Evolutionary conservation across 805 yeast genomes (phyloP).

Genomic region (Ogataea naganishii): DNA sequence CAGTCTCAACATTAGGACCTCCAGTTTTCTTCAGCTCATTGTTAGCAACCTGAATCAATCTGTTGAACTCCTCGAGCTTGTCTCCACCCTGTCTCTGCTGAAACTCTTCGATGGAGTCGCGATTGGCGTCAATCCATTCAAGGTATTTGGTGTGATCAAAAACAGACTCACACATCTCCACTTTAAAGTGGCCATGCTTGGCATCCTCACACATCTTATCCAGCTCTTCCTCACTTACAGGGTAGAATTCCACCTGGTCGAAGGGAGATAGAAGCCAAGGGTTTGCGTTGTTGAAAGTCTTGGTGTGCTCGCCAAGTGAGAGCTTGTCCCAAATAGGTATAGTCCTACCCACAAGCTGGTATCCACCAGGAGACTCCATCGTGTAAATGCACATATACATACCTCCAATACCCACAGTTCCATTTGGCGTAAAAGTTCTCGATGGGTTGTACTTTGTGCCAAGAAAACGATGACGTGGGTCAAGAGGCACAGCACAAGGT

Average conservation of each 20-base stretch:
- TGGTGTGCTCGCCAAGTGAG: slow-evolving; percentile 57
- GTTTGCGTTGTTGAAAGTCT: slow-evolving; percentile 32
- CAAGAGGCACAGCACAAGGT: slow-evolving; percentile 97
- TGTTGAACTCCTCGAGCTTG: slow-evolving; percentile 77
- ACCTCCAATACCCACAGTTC: slow-evolving; percentile 97
- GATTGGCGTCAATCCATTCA: slow-evolving; percentile 68
- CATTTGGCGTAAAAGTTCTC: slow-evolving; percentile 92
- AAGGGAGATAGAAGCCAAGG: slow-evolving; percentile 93
- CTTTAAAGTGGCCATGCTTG: slow-evolving; percentile 70
- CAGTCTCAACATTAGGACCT: slow-evolving; percentile 34
- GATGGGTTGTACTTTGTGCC: slow-evolving; percentile 96
- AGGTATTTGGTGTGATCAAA: slow-evolving; percentile 78
- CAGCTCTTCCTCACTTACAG: slow-evolving; percentile 78
- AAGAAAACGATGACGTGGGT: slow-evolving; percentile 87
- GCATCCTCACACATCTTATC: slow-evolving; percentile 65
- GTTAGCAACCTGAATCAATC: slow-evolving; percentile 73
- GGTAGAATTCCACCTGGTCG: slow-evolving; percentile 92
- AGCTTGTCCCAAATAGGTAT: slow-evolving; percentile 97
- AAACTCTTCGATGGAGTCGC: slow-evolving; percentile 63
- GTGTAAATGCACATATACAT: slow-evolving; percentile 98
- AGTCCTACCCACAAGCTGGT: slow-evolving; percentile 93
- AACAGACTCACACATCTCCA: slow-evolving; percentile 65
- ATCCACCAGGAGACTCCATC: slow-evolving; percentile 98
- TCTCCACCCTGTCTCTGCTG: slow-evolving; percentile 66
- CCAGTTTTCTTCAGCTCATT: slow-evolving; percentile 56